A percentile compares a stretch with the other conserved stretches of the same genome.
Conservation (phyloP, 495 filamentous ascomycete species). For the Trichocladium antarcticum region DNA sequence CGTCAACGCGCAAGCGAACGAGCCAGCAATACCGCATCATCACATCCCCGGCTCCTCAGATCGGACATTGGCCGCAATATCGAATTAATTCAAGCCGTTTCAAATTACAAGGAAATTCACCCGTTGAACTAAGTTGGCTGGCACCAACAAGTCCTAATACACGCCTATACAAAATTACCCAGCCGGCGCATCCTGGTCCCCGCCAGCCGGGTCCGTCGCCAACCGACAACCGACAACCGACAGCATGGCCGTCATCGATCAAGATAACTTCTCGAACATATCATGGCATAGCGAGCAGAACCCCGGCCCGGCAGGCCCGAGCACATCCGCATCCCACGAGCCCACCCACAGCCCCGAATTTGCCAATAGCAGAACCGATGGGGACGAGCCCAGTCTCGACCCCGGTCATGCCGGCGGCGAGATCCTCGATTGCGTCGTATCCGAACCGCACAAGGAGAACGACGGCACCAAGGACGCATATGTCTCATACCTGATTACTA, state of each 20-base stretch:
- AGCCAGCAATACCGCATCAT: background rate
- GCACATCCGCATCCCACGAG: conserved; percentile 13
- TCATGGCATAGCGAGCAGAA: conserved; percentile 37
- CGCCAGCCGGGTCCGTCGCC: background rate
- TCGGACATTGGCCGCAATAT: background rate
- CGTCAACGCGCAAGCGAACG: conserved; percentile 9
- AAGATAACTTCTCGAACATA: conserved; percentile 42
- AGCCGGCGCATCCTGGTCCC: background rate
- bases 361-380: conserved; percentile 15
- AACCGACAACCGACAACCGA: conserved; percentile 5
- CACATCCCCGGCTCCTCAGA: background rate
- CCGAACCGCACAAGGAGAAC: conserved; percentile 76
- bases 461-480: conserved; percentile 97
- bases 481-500: conserved; percentile 88
- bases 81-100: no score
- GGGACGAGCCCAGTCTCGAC: conserved; percentile 32
- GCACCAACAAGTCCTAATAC: no score
- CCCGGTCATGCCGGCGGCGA: conserved; percentile 64
- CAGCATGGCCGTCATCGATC: conserved; percentile 38
- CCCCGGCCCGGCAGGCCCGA: conserved; percentile 6
- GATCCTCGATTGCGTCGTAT: conserved; percentile 70
- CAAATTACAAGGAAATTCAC: no score
- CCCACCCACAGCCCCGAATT: conserved; percentile 9
- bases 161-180: no score
- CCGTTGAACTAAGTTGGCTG: no score